These are phyloP conservation scores for Diaporthe vexans DNA, from an alignment of 2,329 filamentous ascomycete genomes.

Conservation along the genomic window DNA sequence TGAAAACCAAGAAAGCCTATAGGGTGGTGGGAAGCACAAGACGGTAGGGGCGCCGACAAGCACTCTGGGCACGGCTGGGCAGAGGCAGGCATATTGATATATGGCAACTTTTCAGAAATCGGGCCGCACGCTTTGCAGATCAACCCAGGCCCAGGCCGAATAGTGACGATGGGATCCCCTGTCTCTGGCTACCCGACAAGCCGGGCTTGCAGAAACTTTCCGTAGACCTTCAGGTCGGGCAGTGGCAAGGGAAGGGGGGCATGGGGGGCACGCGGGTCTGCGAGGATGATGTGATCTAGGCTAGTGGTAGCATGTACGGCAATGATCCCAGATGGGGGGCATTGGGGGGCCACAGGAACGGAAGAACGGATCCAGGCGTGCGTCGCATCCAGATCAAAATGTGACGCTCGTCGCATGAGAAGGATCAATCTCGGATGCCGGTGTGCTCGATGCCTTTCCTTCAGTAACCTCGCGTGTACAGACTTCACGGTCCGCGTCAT, in stretches of 20 bases:
- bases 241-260: constrained; percentile 38
- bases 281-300: constrained; percentile 40
- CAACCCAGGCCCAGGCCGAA: neutral
- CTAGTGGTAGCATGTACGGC: constrained; percentile 38
- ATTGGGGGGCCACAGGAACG: neutral
- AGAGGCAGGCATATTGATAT: constrained; percentile 21
- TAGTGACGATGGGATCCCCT: constrained; percentile 21
- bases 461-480: neutral
- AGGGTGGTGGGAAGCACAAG: constrained; percentile 8
- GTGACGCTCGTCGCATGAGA: constrained; percentile 4
- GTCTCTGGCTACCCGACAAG: constrained; percentile 14
- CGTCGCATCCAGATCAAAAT: constrained; percentile 19
- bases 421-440: constrained; percentile 11
- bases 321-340: constrained; percentile 4
- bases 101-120: neutral
- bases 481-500: neutral
- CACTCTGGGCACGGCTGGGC: constrained; percentile 1
- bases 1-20: neutral
- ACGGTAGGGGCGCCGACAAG: constrained; percentile 12
- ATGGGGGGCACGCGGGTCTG: constrained; percentile 27
- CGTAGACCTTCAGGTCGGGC: neutral
- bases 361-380: constrained; percentile 21
- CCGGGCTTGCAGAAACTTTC: constrained; percentile 10
- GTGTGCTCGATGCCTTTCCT: neutral
- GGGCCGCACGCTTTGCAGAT: neutral